phyloP scores from a whole-genome alignment of 805 yeast genomes.

The Schwanniomyces polymorphus region DNA sequence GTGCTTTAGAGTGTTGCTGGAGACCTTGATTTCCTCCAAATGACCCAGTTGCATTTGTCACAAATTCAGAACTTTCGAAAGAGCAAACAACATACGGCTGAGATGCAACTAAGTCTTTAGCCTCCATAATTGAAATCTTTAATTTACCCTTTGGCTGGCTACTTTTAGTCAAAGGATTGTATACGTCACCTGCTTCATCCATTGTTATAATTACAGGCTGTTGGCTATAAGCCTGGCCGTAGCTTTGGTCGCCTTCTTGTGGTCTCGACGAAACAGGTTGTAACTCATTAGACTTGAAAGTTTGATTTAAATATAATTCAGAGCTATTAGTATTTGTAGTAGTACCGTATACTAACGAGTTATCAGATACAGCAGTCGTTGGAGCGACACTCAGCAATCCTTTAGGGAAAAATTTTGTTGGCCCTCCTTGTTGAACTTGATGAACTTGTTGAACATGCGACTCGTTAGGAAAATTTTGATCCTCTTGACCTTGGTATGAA shows the following conservation, averaged over 20 bases:
- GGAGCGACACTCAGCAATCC: slow-evolving; percentile 47
- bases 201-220: slow-evolving; percentile 37
- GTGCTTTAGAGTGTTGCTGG: slow-evolving; percentile 6
- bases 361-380: slow-evolving; percentile 66
- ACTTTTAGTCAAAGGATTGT: slow-evolving; percentile 21
- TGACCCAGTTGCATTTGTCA: slow-evolving; percentile 75
- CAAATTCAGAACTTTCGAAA: slow-evolving; percentile 87
- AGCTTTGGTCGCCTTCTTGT: slow-evolving; percentile 2
- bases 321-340: slow-evolving; percentile 24
- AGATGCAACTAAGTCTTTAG: slow-evolving; percentile 62
- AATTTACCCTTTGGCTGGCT: slow-evolving; percentile 76
- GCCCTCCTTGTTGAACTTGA: slow-evolving; percentile 2
- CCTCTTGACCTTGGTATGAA: neutral
- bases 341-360: slow-evolving; percentile 68
- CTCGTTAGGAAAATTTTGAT: neutral
- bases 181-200: slow-evolving; percentile 39
- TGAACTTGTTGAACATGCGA: slow-evolving; percentile 2
- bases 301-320: slow-evolving; percentile 23
- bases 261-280: neutral
- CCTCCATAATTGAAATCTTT: slow-evolving; percentile 78
- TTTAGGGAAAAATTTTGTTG: slow-evolving; percentile 33
- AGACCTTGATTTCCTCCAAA: slow-evolving; percentile 28
- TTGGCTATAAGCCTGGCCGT: slow-evolving; percentile 3
- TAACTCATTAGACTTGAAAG: slow-evolving; percentile 13
- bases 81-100: slow-evolving; percentile 91